These are phyloP conservation scores for Wickerhamiella lipophila DNA, from an alignment of 805 yeast genomes.

Conservation along the genomic window DNA sequence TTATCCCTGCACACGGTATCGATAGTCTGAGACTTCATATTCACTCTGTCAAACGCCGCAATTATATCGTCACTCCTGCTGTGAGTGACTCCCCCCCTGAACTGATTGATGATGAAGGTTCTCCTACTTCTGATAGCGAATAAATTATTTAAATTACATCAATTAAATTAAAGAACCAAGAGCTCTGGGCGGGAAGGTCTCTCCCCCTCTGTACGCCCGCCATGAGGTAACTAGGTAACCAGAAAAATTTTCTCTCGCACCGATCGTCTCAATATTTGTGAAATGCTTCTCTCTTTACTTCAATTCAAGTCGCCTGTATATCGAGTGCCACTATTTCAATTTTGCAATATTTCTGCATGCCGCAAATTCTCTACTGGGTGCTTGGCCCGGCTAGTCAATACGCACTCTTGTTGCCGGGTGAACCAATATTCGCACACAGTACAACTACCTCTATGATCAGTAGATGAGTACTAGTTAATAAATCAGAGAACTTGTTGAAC, in stretches of 20 bases:
- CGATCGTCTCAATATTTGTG: no score
- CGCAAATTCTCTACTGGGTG: neutral
- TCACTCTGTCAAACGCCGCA: neutral
- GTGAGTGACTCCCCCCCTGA: conserved; percentile 4
- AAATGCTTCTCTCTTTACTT: no score
- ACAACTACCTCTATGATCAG: neutral
- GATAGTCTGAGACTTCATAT: conserved; percentile 7
- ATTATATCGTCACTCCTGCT: neutral
- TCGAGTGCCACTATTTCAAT: no score
- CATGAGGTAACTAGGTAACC: no score
- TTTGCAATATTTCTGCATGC: neutral
- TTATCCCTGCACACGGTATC: conserved; percentile 32
- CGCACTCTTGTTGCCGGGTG: neutral
- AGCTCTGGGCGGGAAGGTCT: no score
- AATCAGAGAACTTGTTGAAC: neutral
- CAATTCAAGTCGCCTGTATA: no score
- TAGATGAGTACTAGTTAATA: neutral
- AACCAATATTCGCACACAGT: neutral
- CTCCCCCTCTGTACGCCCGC: no score
- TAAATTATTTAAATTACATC: neutral
- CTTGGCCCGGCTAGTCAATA: no score
- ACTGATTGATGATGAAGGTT: conserved; percentile 6
- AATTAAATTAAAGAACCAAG: no score
- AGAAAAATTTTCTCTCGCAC: no score
- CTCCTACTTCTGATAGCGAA: neutral